Evolutionary conservation across 176 grass and related monocot genomes (phyloP).

Genomic region (Calamus simplicifolius): DNA sequence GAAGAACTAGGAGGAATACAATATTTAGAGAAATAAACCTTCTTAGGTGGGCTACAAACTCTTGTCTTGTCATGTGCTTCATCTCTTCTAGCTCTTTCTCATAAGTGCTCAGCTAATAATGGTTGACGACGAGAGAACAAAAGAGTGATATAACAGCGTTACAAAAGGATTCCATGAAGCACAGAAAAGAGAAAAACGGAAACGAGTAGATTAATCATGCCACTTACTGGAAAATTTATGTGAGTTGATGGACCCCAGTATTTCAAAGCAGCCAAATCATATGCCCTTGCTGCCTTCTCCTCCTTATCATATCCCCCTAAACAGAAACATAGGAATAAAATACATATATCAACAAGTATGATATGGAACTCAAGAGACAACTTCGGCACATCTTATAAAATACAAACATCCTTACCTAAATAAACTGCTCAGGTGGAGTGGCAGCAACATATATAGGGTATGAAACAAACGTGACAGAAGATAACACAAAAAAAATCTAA

Average conservation of each 20-base stretch:
- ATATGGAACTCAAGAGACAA: not conserved
- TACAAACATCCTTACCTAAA: conserved; percentile 45
- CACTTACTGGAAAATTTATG: conserved; percentile 78
- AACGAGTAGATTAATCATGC: not conserved
- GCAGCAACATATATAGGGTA: not conserved
- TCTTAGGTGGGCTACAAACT: conserved; percentile 79
- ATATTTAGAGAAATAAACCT: conserved; percentile 27
- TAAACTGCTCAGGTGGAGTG: conserved; percentile 49
- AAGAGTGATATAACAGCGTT: not conserved
- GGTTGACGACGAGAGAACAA: not conserved
- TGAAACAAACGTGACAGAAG: not conserved
- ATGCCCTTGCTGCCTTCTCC: conserved; percentile 89
- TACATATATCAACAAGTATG: not conserved
- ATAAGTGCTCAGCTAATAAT: conserved; percentile 45
- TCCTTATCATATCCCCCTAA: conserved; percentile 87
- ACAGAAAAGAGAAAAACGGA: no score
- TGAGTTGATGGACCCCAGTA: conserved; percentile 79
- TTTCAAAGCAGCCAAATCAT: conserved; percentile 85
- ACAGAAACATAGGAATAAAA: conserved; percentile 7
- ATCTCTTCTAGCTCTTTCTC: conserved; percentile 85
- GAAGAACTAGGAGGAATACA: no score
- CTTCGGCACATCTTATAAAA: no score
- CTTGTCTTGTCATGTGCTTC: conserved; percentile 81
- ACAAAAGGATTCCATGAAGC: no score
- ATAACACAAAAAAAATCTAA: not conserved